Evolutionary conservation across 306 rosid genomes (phyloP).

Genomic region (Cicer cuneatum): DNA sequence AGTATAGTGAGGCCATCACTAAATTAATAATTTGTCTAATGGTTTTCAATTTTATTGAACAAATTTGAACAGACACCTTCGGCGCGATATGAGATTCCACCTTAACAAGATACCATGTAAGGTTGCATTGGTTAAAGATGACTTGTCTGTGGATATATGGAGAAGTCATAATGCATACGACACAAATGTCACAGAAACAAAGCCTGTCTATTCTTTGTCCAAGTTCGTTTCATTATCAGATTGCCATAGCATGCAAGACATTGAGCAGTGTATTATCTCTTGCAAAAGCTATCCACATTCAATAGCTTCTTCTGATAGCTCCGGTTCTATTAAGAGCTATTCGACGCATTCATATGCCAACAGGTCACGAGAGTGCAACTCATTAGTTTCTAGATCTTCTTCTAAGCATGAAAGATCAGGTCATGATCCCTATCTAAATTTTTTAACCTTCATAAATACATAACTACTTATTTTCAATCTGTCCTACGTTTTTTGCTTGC

Average conservation of each 20-base stretch:
- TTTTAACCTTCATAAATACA: neutral
- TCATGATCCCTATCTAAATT: conserved; percentile 7
- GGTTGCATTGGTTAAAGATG: conserved; percentile 66
- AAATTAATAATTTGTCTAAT: neutral
- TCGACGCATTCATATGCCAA: conserved; percentile 39
- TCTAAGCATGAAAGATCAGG: conserved; percentile 65
- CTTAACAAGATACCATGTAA: conserved; percentile 68
- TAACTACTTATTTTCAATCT: neutral
- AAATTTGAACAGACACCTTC: conserved; percentile 59
- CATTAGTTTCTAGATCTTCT: conserved; percentile 48
- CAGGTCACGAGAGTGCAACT: conserved; percentile 42
- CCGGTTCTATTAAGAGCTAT: conserved; percentile 41
- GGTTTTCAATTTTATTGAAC: conserved; percentile 30
- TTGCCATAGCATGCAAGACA: conserved; percentile 40
- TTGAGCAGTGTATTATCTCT: conserved; percentile 50
- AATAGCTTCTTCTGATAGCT: conserved; percentile 46
- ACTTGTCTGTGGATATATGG: conserved; percentile 52
- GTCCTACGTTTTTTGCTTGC: neutral
- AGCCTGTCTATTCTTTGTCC: conserved; percentile 55
- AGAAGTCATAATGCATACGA: conserved; percentile 48
- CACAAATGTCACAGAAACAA: conserved; percentile 48
- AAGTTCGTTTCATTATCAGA: conserved; percentile 55
- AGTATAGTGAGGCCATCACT: no score
- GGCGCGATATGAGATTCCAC: conserved; percentile 63
- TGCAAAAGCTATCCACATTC: conserved; percentile 44